Conservation (phyloP, 1,139 yeast species). For the Yamadazyma epiphylla region DNA sequence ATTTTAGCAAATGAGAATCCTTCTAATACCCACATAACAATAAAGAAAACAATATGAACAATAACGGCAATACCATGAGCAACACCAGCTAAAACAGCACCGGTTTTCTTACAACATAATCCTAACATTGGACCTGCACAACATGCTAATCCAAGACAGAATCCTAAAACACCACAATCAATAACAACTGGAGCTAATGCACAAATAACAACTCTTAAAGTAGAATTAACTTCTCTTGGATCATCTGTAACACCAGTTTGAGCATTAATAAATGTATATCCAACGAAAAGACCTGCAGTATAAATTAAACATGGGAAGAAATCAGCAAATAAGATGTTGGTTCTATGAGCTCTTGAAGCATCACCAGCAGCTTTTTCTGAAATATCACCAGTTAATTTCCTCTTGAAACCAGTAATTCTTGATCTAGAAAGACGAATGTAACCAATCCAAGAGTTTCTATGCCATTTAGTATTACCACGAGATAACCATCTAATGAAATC, state of each 20-base stretch:
- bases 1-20: conserved; percentile 87
- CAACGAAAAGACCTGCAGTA: conserved; percentile 88
- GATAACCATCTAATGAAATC: conserved; percentile 98
- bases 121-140: conserved; percentile 96
- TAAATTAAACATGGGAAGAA: conserved; percentile 77
- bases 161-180: conserved; percentile 79
- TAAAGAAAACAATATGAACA: conserved; percentile 79
- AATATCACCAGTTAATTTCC: conserved; percentile 80
- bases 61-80: conserved; percentile 94
- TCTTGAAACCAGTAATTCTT: conserved; percentile 96
- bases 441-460: conserved; percentile 99
- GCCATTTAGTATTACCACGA: conserved; percentile 98
- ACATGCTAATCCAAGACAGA: conserved; percentile 79
- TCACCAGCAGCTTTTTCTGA: conserved; percentile 96
- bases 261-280: conserved; percentile 90
- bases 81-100: conserved; percentile 94
- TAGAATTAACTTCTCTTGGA: conserved; percentile 62
- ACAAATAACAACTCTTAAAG: conserved; percentile 81
- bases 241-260: conserved; percentile 84
- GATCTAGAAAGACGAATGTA: conserved; percentile 94
- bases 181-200: conserved; percentile 88
- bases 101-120: conserved; percentile 95
- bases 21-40: conserved; percentile 96
- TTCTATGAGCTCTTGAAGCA: conserved; percentile 88
- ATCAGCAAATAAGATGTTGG: conserved; percentile 83